phyloP scores from a whole-genome alignment of 2,329 filamentous ascomycete genomes.

The Zasmidium citrigriseum region DNA sequence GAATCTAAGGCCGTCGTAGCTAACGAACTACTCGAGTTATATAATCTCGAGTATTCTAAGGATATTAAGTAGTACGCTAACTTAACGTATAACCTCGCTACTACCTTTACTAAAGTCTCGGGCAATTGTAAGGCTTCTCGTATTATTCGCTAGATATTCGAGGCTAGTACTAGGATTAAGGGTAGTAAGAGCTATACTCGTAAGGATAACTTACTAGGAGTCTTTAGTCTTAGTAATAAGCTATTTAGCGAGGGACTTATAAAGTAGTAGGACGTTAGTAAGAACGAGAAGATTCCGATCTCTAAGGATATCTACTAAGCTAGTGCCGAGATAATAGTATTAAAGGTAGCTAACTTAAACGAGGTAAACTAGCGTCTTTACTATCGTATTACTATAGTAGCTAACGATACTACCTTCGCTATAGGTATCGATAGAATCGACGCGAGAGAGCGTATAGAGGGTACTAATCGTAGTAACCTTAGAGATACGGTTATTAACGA shows the following conservation, averaged over 20 bases:
- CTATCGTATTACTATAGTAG: not conserved
- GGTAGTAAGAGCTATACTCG: not conserved
- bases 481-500: not conserved
- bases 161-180: not conserved
- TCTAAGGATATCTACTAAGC: not conserved
- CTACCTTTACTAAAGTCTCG: not conserved
- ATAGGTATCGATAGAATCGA: not conserved
- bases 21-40: not conserved
- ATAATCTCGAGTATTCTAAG: conserved; percentile 1
- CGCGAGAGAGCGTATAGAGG: not conserved
- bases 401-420: not conserved
- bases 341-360: not conserved
- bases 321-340: not conserved
- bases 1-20: not conserved
- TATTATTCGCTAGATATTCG: not conserved
- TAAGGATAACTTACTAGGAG: not conserved
- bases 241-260: not conserved
- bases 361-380: not conserved
- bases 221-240: not conserved
- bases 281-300: not conserved
- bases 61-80: conserved; percentile 1
- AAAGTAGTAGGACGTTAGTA: not conserved
- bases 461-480: not conserved
- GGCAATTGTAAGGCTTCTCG: not conserved
- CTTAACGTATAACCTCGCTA: not conserved